Evolutionary conservation across 805 yeast genomes (phyloP).

Genomic region (Metschnikowia corniflorae): DNA sequence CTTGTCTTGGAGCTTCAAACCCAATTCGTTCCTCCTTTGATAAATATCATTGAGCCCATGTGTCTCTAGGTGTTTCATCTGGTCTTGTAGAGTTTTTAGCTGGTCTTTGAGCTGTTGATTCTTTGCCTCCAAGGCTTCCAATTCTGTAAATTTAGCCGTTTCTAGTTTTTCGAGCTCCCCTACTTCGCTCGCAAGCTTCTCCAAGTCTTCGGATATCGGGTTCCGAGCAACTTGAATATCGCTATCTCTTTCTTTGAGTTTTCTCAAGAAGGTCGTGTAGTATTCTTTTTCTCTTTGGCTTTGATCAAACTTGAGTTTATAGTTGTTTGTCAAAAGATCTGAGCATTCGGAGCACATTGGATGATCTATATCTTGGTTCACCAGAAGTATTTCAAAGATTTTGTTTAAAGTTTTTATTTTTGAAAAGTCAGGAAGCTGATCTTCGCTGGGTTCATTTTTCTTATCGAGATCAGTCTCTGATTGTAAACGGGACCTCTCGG

Average conservation of each 20-base stretch:
- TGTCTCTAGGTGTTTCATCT: slow-evolving; percentile 32
- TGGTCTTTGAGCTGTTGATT: slow-evolving; percentile 47
- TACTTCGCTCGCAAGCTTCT: slow-evolving; percentile 31
- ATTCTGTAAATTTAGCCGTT: slow-evolving; percentile 28
- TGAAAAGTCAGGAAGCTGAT: slow-evolving; percentile 19
- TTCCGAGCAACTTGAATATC: slow-evolving; percentile 31
- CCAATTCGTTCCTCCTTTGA: slow-evolving; percentile 51
- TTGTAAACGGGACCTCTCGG: slow-evolving; percentile 12
- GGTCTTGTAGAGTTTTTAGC: slow-evolving; percentile 41
- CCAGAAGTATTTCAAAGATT: slow-evolving; percentile 67
- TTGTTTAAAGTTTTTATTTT: slow-evolving; percentile 53
- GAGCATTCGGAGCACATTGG: slow-evolving; percentile 92
- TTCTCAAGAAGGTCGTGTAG: slow-evolving; percentile 68
- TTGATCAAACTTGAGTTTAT: slow-evolving; percentile 68
- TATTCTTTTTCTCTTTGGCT: slow-evolving; percentile 74
- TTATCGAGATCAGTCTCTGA: slow-evolving; percentile 6
- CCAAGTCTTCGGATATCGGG: slow-evolving; percentile 6
- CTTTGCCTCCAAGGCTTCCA: slow-evolving; percentile 39
- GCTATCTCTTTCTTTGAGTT: slow-evolving; percentile 44
- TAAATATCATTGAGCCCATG: slow-evolving; percentile 46
- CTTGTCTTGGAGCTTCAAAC: slow-evolving; percentile 49
- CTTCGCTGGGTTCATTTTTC: slow-evolving; percentile 3
- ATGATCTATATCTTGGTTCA: slow-evolving; percentile 66
- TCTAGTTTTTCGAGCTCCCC: slow-evolving; percentile 39
- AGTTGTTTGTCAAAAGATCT: slow-evolving; percentile 54